These are phyloP conservation scores for Globisporangium alternatum DNA, from an alignment of 352 stramenopile genomes.

Conservation along the genomic window DNA sequence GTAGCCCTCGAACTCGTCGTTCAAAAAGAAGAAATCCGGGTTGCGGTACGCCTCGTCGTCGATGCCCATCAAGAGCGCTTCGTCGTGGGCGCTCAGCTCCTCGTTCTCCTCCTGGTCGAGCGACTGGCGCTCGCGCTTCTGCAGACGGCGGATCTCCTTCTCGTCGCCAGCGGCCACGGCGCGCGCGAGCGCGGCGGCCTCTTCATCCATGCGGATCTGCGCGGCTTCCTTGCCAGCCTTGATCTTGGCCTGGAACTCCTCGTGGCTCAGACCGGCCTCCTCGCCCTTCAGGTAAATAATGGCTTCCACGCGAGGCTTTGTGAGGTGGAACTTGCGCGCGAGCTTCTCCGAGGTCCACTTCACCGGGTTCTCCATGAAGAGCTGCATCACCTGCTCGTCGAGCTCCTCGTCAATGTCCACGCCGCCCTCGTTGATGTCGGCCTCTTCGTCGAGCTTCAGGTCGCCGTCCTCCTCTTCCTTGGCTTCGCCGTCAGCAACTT, in stretches of 20 bases:
- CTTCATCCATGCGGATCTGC: constrained; percentile 32
- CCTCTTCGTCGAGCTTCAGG: constrained; percentile 53
- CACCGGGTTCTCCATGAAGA: constrained; percentile 86
- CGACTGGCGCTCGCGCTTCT: constrained; percentile 51
- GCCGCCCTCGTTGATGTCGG: constrained; percentile 71
- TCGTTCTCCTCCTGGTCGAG: constrained; percentile 46
- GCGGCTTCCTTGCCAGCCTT: constrained; percentile 52
- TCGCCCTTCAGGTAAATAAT: constrained; percentile 80
- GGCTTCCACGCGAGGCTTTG: constrained; percentile 74
- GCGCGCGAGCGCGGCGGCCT: constrained; percentile 39
- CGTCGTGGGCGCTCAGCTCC: constrained; percentile 54
- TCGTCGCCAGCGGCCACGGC: constrained; percentile 49
- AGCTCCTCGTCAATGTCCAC: constrained; percentile 68
- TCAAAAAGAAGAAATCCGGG: constrained; percentile 86
- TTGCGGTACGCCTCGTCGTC: constrained; percentile 76
- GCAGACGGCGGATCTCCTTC: constrained; percentile 54
- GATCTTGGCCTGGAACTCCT: constrained; percentile 63
- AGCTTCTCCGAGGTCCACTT: constrained; percentile 86
- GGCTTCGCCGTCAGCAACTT: constrained; percentile 26
- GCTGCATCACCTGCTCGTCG: constrained; percentile 70
- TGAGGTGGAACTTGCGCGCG: constrained; percentile 66
- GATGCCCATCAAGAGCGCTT: constrained; percentile 48
- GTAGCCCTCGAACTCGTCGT: constrained; percentile 78
- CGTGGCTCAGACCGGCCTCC: constrained; percentile 47
- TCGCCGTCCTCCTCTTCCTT: constrained; percentile 59